Conservation (phyloP, 805 yeast genomes). For the Pichia ethanolica region DNA sequence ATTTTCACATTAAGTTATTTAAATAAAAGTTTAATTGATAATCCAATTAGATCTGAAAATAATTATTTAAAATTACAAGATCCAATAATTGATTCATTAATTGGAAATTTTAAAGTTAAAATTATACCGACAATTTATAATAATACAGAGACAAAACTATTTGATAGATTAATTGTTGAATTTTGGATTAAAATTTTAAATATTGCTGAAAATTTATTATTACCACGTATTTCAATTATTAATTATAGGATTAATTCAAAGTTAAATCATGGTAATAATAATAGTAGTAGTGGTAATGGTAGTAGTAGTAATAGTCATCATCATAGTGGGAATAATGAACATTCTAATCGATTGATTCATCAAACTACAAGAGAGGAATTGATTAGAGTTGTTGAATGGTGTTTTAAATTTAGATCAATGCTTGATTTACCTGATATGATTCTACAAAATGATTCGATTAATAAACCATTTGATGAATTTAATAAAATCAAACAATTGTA, state of each 20-base stretch:
- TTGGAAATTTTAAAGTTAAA: constrained; percentile 18
- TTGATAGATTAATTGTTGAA: constrained; percentile 30
- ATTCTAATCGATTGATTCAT: neutral
- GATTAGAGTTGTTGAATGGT: constrained; percentile 27
- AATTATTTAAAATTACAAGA: constrained; percentile 19
- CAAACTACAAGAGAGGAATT: constrained; percentile 20
- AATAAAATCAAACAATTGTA: constrained; percentile 13
- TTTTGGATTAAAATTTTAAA: constrained; percentile 73
- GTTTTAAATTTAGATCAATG: constrained; percentile 24
- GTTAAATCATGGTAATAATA: constrained; percentile 1
- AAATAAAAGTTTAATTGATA: constrained; percentile 17
- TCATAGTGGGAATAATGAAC: neutral
- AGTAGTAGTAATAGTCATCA: neutral
- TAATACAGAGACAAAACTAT: constrained; percentile 25
- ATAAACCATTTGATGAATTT: constrained; percentile 18
- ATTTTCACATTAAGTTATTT: constrained; percentile 31
- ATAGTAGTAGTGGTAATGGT: neutral
- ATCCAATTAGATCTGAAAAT: constrained; percentile 15
- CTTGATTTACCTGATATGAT: constrained; percentile 22
- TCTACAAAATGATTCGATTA: constrained; percentile 15
- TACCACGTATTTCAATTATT: constrained; percentile 48
- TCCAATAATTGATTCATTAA: constrained; percentile 17
- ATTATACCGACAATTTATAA: constrained; percentile 22
- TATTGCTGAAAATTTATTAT: constrained; percentile 60
- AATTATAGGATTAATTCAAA: constrained; percentile 7